A percentile compares a stretch with the other conserved stretches of the same genome.
Conservation (phyloP, 306 rosid genomes). For the Nissolia schottii region DNA sequence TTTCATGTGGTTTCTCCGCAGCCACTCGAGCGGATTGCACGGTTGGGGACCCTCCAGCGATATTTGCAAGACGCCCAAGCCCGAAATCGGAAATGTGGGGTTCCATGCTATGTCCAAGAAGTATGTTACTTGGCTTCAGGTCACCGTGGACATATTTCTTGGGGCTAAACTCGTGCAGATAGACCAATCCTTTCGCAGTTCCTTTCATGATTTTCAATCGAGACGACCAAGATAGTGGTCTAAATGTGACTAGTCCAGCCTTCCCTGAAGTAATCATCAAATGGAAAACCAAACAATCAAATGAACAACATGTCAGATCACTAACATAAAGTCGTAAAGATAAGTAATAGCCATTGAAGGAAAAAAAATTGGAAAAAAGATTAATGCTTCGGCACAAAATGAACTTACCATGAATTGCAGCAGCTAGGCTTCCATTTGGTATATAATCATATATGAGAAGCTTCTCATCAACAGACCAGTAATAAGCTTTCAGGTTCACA, state of each 20-base stretch:
- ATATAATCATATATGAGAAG: constrained; percentile 88
- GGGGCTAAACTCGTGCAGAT: constrained; percentile 92
- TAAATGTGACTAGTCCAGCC: constrained; percentile 56
- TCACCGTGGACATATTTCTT: constrained; percentile 96
- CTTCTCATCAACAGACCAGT: constrained; percentile 99
- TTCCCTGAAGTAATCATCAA: constrained; percentile 52
- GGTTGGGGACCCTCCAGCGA: constrained; percentile 84
- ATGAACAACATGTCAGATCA: constrained; percentile 5
- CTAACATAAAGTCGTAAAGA: neutral
- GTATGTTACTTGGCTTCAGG: constrained; percentile 75
- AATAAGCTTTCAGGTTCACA: constrained; percentile 80
- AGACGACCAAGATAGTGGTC: constrained; percentile 61
- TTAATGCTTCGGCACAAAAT: neutral
- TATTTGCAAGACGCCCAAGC: constrained; percentile 89
- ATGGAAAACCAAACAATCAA: constrained; percentile 33
- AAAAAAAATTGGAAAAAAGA: neutral
- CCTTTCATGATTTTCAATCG: constrained; percentile 80
- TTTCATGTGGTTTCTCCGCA: constrained; percentile 56
- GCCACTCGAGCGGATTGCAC: constrained; percentile 63
- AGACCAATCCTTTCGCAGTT: constrained; percentile 73
- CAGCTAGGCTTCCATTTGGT: constrained; percentile 84
- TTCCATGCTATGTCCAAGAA: constrained; percentile 78
- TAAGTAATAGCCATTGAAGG: neutral
- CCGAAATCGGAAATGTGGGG: constrained; percentile 87
- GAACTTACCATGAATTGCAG: constrained; percentile 79